Percentiles rank a stretch among this genome's conserved stretches.
Conservation (phyloP, 306 rosid species). For the Cucurbita moschata region DNA sequence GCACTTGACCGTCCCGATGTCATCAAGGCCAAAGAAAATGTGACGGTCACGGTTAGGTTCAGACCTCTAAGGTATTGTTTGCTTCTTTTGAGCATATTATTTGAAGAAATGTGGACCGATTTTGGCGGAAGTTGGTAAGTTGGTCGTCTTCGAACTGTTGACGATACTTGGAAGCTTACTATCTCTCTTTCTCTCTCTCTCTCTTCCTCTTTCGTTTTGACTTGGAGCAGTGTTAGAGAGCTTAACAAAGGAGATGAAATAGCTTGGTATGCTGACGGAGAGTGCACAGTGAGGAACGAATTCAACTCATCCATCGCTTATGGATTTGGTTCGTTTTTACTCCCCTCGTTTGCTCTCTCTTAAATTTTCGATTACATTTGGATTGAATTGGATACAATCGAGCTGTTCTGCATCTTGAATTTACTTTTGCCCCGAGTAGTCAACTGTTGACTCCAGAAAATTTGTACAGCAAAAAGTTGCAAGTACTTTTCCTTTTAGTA, state of each 20-base stretch:
- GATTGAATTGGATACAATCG: not conserved
- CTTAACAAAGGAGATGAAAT: slow-evolving; percentile 69
- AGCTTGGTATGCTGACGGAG: slow-evolving; percentile 88
- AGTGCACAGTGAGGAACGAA: slow-evolving; percentile 53
- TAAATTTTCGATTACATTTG: not conserved
- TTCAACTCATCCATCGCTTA: slow-evolving; percentile 45
- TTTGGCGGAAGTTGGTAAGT: not conserved
- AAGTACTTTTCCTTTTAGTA: not conserved
- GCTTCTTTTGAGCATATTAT: not conserved
- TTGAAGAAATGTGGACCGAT: not conserved
- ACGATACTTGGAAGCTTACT: not conserved
- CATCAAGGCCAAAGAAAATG: slow-evolving; percentile 69
- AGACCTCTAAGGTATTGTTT: slow-evolving; percentile 62
- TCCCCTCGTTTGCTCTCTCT: not conserved
- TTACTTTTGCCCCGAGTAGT: not conserved
- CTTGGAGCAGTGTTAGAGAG: slow-evolving; percentile 50
- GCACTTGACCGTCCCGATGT: slow-evolving; percentile 21
- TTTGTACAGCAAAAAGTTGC: not conserved
- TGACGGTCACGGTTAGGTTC: slow-evolving; percentile 72
- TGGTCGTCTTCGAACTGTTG: not conserved
- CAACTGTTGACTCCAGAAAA: not conserved
- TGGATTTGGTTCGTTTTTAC: slow-evolving; percentile 51
- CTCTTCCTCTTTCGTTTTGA: not conserved
- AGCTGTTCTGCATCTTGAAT: not conserved
- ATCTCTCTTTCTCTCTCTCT: too few relatives aligned